These are phyloP conservation scores for Leucocoprinus sp. DNA, from an alignment of 768 basidiomycete genomes.

Conservation along the genomic window DNA sequence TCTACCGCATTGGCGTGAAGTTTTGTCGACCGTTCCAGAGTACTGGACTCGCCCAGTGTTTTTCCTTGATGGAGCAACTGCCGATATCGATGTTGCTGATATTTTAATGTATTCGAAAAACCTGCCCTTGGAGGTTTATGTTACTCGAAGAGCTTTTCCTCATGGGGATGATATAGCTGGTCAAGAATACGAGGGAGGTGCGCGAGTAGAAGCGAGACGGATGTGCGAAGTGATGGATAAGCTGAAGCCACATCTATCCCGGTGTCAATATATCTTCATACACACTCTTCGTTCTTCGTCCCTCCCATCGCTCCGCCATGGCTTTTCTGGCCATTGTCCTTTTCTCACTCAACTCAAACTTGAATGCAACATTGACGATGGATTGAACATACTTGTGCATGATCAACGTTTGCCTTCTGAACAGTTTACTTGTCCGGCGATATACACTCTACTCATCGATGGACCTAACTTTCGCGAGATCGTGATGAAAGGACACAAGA, in stretches of 20 bases:
- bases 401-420: not conserved
- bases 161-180: too few relatives aligned
- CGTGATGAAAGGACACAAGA: not conserved
- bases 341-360: conserved; percentile 11
- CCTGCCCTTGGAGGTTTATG: conserved; percentile 10
- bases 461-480: conserved; percentile 4
- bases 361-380: conserved; percentile 5
- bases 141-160: conserved; percentile 4
- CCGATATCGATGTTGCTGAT: not conserved
- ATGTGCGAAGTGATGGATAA: conserved; percentile 2
- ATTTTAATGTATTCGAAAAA: conserved; percentile 2
- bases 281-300: conserved; percentile 12
- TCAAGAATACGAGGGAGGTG: not conserved
- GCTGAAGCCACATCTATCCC: conserved; percentile 9
- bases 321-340: conserved; percentile 8
- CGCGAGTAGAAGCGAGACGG: conserved; percentile 4
- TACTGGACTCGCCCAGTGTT: conserved; percentile 12
- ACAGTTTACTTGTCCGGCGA: not conserved
- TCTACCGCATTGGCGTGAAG: conserved; percentile 7
- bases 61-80: conserved; percentile 4
- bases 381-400: not conserved
- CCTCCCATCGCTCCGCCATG: conserved; percentile 12
- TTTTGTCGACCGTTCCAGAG: conserved; percentile 9
- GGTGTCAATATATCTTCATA: conserved; percentile 8
- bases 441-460: conserved; percentile 5